Percentiles rank a stretch among this genome's conserved stretches.
Evolutionary conservation across 805 yeast genomes (phyloP).

Genomic region (Jamesozyma rosinii): DNA sequence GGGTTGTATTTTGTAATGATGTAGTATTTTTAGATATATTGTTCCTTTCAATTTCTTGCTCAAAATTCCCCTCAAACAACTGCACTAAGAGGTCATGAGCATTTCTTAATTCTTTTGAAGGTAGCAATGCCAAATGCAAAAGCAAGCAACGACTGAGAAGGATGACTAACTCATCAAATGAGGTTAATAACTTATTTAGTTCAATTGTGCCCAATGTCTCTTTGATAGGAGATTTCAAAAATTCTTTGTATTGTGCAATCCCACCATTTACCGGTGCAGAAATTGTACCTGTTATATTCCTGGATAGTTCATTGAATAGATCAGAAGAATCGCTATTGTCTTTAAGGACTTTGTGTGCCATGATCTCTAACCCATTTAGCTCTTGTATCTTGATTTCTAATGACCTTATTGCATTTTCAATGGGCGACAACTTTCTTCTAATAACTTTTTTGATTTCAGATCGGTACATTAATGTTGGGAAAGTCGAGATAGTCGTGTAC

Average conservation of each 20-base stretch:
- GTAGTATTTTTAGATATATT: conserved; percentile 9
- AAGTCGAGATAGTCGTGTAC: conserved; percentile 62
- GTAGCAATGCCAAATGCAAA: conserved; percentile 59
- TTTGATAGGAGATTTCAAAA: conserved; percentile 36
- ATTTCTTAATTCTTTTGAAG: conserved; percentile 40
- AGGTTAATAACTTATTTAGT: conserved; percentile 26
- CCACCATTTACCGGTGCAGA: conserved; percentile 93
- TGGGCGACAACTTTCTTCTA: conserved; percentile 61
- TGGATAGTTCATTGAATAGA: conserved; percentile 53
- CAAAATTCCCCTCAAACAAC: conserved; percentile 58
- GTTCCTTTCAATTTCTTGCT: conserved; percentile 45
- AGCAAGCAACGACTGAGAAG: conserved; percentile 56
- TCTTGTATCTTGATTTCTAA: conserved; percentile 63
- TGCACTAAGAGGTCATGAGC: conserved; percentile 61
- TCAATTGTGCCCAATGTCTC: conserved; percentile 27
- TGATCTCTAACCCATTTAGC: conserved; percentile 55
- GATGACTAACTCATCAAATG: conserved; percentile 61
- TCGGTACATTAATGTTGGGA: conserved; percentile 84
- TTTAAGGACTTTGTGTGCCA: conserved; percentile 43
- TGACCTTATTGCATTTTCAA: conserved; percentile 69
- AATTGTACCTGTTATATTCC: conserved; percentile 74
- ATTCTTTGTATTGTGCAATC: conserved; percentile 69
- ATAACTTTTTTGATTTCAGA: conserved; percentile 51
- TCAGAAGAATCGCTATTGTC: conserved; percentile 42
- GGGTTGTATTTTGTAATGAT: background rate